Evolutionary conservation across 805 yeast genomes (phyloP).

Genomic region (Ogataea methanolica): DNA sequence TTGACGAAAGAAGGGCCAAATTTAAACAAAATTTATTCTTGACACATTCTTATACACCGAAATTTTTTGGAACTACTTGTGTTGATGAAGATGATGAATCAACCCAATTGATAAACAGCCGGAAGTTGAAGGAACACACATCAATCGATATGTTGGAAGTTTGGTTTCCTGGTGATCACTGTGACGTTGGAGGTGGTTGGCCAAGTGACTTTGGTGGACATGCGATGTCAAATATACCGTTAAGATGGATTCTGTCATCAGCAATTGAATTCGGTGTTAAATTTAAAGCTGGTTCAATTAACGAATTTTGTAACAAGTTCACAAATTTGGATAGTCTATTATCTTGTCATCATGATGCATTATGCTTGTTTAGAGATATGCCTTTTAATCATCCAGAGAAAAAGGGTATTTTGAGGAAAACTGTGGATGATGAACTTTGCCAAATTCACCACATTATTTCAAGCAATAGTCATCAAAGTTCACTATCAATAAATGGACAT

Average conservation of each 20-base stretch:
- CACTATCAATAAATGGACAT: background rate
- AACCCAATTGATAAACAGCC: background rate
- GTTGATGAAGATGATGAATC: constrained; percentile 7
- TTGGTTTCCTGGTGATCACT: constrained; percentile 69
- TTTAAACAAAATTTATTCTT: constrained; percentile 53
- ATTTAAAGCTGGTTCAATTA: constrained; percentile 38
- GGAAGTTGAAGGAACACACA: background rate
- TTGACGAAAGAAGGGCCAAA: constrained; percentile 63
- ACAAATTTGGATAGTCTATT: constrained; percentile 38
- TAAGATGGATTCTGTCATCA: constrained; percentile 59
- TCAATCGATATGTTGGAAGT: constrained; percentile 42
- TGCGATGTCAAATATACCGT: constrained; percentile 42
- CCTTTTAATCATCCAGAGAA: constrained; percentile 12
- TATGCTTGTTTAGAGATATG: constrained; percentile 26
- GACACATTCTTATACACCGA: constrained; percentile 36
- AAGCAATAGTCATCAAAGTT: background rate
- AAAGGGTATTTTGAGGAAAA: no score
- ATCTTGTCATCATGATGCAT: constrained; percentile 50
- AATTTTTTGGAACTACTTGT: constrained; percentile 11
- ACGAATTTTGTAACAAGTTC: constrained; percentile 35
- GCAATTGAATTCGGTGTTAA: constrained; percentile 46
- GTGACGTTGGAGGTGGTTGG: constrained; percentile 73
- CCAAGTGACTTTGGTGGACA: constrained; percentile 40
- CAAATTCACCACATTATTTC: no score
- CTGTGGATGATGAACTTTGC: no score